Evolutionary conservation across 768 basidiomycete genomes (phyloP).

Genomic region (Filobasidium floriforme): DNA sequence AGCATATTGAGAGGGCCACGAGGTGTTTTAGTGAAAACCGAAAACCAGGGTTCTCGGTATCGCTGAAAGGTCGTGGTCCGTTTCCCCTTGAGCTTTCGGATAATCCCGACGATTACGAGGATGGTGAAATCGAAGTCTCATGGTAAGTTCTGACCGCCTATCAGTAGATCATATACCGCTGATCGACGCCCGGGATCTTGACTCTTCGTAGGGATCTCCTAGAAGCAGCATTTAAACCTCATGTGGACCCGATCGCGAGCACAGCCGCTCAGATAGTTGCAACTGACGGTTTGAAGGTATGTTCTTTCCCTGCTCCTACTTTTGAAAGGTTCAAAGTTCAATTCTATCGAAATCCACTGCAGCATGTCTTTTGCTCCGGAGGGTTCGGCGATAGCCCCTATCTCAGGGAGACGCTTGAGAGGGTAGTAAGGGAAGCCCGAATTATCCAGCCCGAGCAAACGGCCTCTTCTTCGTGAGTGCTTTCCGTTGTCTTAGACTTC

Average conservation of each 20-base stretch:
- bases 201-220: neutral
- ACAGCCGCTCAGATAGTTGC: too few relatives aligned
- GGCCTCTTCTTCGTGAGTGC: neutral
- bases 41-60: neutral
- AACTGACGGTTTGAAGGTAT: too few relatives aligned
- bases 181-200: too few relatives aligned
- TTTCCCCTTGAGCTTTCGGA: neutral
- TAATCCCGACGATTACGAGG: neutral
- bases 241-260: neutral
- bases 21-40: neutral
- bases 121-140: neutral
- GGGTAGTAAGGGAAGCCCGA: neutral
- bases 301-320: too few relatives aligned
- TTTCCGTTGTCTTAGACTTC: too few relatives aligned
- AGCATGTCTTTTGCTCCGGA: neutral
- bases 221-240: neutral
- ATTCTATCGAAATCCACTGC: neutral
- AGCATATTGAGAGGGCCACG: neutral
- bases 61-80: neutral
- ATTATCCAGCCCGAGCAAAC: neutral
- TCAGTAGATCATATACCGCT: too few relatives aligned
- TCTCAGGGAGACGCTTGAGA: neutral
- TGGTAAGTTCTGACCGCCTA: neutral
- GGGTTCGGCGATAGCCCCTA: neutral
- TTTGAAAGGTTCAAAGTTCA: too few relatives aligned